These are phyloP conservation scores for Colletotrichum costaricense DNA, from an alignment of 2,329 filamentous ascomycete species.

Conservation along the genomic window DNA sequence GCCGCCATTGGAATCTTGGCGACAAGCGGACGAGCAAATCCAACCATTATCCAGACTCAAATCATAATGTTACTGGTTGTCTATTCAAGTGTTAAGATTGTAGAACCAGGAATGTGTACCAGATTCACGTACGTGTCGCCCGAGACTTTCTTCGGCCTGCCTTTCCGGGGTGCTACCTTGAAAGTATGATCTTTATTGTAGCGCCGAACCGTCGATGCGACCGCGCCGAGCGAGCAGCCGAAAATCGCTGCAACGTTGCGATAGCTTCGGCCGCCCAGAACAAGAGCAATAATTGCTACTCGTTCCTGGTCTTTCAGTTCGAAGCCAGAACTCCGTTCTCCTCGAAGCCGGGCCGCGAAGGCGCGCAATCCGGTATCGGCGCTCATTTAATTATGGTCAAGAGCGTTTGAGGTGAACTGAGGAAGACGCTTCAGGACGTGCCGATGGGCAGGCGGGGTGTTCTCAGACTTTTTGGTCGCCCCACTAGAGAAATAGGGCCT, in stretches of 20 bases:
- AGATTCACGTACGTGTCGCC: background rate
- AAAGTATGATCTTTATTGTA: background rate
- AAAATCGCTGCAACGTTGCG: background rate
- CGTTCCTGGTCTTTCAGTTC: background rate
- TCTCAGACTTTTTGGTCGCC: background rate
- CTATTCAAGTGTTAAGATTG: background rate
- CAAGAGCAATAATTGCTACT: background rate
- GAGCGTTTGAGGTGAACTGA: background rate
- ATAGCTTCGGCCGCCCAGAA: background rate
- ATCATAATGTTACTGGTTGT: background rate
- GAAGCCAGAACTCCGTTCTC: background rate
- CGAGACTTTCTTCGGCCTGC: background rate
- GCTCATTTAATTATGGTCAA: background rate
- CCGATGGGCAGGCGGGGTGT: background rate
- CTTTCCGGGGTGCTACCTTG: background rate
- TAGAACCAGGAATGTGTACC: no score
- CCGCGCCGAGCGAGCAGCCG: background rate
- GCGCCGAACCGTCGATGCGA: background rate
- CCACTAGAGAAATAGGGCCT: background rate
- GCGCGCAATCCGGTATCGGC: background rate
- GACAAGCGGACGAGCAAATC: background rate
- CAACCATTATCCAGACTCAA: background rate
- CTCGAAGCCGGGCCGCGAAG: background rate
- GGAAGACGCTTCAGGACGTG: background rate
- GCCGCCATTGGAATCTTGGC: no score